A percentile compares a stretch with the other conserved stretches of the same genome.
phyloP scores from a whole-genome alignment of 768 basidiomycete genomes.

The Lepiota subincarnata region DNA sequence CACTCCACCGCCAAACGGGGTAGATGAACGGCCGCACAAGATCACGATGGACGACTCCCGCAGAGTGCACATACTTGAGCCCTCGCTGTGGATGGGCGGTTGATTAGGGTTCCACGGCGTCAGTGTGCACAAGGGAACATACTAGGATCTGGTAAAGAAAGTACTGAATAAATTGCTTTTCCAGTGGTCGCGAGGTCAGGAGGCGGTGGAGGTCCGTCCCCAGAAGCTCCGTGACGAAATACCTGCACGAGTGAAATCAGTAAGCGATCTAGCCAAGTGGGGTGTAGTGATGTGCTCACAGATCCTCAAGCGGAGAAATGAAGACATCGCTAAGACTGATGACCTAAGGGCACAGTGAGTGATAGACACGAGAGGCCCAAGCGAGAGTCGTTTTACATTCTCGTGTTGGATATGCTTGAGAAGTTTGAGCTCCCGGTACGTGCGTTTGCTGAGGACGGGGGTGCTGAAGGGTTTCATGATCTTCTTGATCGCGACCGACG shows the following conservation, averaged over 20 bases:
- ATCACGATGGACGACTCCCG: slow-evolving; percentile 97
- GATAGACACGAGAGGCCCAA: background rate
- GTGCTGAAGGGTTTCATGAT: slow-evolving; percentile 99
- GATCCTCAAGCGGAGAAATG: slow-evolving; percentile 98
- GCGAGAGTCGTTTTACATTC: slow-evolving; percentile 60
- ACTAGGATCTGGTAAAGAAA: slow-evolving; percentile 99
- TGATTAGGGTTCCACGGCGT: slow-evolving; percentile 3
- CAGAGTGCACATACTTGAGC: slow-evolving; percentile 98
- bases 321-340: slow-evolving; percentile 99
- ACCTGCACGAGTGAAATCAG: slow-evolving; percentile 44
- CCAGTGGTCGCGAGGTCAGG: slow-evolving; percentile 91
- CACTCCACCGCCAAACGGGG: slow-evolving; percentile 5
- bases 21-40: slow-evolving; percentile 49
- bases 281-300: slow-evolving; percentile 48
- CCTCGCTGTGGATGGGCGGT: slow-evolving; percentile 60
- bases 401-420: slow-evolving; percentile 99
- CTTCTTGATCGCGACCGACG: slow-evolving; percentile 98
- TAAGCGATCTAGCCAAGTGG: slow-evolving; percentile 5
- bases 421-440: slow-evolving; percentile 96
- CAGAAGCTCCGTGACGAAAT: slow-evolving; percentile 97
- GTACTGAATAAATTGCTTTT: slow-evolving; percentile 99
- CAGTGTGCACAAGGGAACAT: slow-evolving; percentile 22
- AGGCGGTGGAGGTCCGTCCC: slow-evolving; percentile 98
- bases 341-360: slow-evolving; percentile 51
- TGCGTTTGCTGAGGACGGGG: slow-evolving; percentile 95